Percentiles rank a stretch among this genome's conserved stretches.
Evolutionary conservation across 306 rosid genomes (phyloP).

Genomic region (Pterocarpus santalinus): DNA sequence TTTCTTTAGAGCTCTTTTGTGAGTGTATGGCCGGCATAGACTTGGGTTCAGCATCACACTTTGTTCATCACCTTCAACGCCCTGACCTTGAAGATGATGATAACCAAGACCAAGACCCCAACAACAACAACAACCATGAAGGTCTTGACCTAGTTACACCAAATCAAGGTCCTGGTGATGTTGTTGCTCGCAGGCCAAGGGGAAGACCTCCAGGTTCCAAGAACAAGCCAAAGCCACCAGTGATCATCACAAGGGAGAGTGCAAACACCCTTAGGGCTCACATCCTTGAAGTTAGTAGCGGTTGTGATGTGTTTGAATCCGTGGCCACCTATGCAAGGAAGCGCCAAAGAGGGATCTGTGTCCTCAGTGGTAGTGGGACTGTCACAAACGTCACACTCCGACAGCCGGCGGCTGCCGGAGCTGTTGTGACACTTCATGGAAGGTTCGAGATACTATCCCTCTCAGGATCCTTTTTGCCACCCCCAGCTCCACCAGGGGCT

Average conservation of each 20-base stretch:
- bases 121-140: constrained; percentile 46
- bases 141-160: constrained; percentile 62
- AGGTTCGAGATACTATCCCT: constrained; percentile 84
- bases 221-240: constrained; percentile 81
- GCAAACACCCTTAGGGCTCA: constrained; percentile 92
- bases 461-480: constrained; percentile 85
- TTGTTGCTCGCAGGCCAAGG: constrained; percentile 68
- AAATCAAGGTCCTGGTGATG: constrained; percentile 63
- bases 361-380: constrained; percentile 79
- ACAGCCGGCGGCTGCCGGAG: constrained; percentile 70
- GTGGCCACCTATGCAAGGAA: constrained; percentile 80
- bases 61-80: constrained; percentile 78
- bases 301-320: constrained; percentile 86
- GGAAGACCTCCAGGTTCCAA: constrained; percentile 91
- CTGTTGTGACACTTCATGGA: constrained; percentile 70
- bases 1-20: constrained; percentile 55
- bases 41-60: constrained; percentile 94
- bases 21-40: constrained; percentile 94
- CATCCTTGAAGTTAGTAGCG: constrained; percentile 82
- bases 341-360: constrained; percentile 93
- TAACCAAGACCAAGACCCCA: constrained; percentile 51
- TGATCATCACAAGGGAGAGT: constrained; percentile 88
- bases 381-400: constrained; percentile 82
- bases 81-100: constrained; percentile 74
- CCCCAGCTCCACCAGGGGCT: constrained; percentile 94